Evolutionary conservation across 1,284 basidiomycete species (phyloP), one percentile per base, ranked within the genome.

Genomic region (Inonotus obliquus): DNA sequence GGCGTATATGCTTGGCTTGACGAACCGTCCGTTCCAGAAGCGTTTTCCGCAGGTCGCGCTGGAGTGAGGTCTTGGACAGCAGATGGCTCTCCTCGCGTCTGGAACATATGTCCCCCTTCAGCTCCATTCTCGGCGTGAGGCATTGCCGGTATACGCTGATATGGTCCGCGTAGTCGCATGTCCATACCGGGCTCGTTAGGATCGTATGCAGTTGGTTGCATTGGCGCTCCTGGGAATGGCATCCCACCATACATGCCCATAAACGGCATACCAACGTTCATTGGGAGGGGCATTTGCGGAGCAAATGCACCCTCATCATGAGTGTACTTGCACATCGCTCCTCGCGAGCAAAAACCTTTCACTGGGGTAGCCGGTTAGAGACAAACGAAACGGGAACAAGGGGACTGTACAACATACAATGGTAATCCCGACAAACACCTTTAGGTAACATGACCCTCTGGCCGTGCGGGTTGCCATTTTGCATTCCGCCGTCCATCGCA

Each of bases 281-380:
- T 81, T 14, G 84, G 79, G 66, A 65, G 61, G 11, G 63, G 54
- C 27, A 58, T 37, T 54, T 60, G 63, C 0, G 89, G 89, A 6
- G 90, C 77, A 56, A 92, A 83, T 25, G 89, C 89, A 69, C 91
- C 88, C 1, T 89, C 89, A 37, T 90, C 92, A 69, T 98, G 96
- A 67, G 92, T 93, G 72, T 85, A 98, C 71, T 92, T 94, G 81
- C 96, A 98, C 64, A 81, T 82, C n/a, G 83, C 87, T 41, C 96
- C 96, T 29, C 95, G 86, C 56, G 92, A 84, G 70, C 96, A 98
- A 73, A 88, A 97, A 1, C 96, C 94, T 65, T 86, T 87, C 70
- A 94, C 92, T 95, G 67, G 7, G 53, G 10, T 13, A 32, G n/a
- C 19, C 4, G 49, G 27, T 54, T 19, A 54, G 19, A 49, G 21